phyloP scores from a whole-genome alignment of 1,284 basidiomycete species.

The Schizophyllum commune region DNA sequence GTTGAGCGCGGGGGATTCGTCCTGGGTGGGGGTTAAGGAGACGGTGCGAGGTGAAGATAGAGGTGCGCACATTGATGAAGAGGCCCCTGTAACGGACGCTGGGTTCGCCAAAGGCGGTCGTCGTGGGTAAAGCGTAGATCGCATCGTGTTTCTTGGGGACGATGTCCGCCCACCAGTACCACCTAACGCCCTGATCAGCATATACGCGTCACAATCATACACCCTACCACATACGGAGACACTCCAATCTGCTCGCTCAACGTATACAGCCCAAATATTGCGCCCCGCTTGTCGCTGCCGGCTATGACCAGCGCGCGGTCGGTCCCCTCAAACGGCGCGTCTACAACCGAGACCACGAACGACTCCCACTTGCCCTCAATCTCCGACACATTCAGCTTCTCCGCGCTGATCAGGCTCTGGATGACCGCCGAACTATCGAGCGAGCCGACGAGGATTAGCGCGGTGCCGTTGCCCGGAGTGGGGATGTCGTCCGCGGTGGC shows the following conservation, averaged over 20 bases:
- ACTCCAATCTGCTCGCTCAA: conserved; percentile 68
- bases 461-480: conserved; percentile 11
- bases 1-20: conserved; percentile 56
- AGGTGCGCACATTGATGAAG: conserved; percentile 37
- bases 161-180: conserved; percentile 60
- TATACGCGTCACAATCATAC: no score
- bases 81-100: conserved; percentile 67
- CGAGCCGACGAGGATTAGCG: conserved; percentile 57
- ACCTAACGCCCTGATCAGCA: no score
- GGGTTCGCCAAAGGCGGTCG: conserved; percentile 55
- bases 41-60: neutral
- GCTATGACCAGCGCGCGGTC: conserved; percentile 56
- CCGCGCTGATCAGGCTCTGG: conserved; percentile 41
- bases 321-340: conserved; percentile 50
- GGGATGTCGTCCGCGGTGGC: conserved; percentile 25
- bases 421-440: conserved; percentile 56
- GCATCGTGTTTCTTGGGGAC: conserved; percentile 42
- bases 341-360: conserved; percentile 44
- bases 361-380: conserved; percentile 61
- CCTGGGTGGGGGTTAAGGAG: conserved; percentile 13
- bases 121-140: conserved; percentile 35
- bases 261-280: conserved; percentile 64
- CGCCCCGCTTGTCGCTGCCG: conserved; percentile 59
- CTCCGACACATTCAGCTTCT: conserved; percentile 45
- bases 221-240: conserved; percentile 57